These are phyloP conservation scores for Brassica cretica DNA, from an alignment of 345 rosid genomes.

Conservation along the genomic window DNA sequence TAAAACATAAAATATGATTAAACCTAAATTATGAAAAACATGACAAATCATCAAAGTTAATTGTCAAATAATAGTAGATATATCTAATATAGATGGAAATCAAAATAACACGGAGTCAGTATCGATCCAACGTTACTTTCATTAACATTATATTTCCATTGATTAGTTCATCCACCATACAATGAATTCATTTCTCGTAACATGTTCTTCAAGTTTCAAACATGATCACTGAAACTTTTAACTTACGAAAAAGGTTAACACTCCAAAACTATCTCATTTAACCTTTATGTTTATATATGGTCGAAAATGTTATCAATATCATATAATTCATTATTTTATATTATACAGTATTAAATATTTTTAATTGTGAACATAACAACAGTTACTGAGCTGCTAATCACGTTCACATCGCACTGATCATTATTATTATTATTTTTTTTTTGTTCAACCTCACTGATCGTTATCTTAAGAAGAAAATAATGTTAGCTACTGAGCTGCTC, in stretches of 20 bases:
- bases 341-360: neutral
- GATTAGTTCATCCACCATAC: neutral
- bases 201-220: neutral
- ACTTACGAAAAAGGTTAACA: neutral
- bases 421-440: too few relatives aligned
- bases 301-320: neutral
- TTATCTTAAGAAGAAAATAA: neutral
- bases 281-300: neutral
- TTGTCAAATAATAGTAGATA: too few relatives aligned
- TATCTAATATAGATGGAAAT: too few relatives aligned
- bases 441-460: neutral
- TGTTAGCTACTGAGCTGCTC: slow-evolving; percentile 24
- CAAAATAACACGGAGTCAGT: neutral
- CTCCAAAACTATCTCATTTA: neutral
- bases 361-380: neutral
- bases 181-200: neutral
- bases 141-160: neutral
- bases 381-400: neutral
- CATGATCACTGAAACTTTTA: neutral
- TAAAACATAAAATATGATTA: too few relatives aligned
- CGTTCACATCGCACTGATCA: neutral
- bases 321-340: too few relatives aligned
- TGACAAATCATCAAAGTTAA: too few relatives aligned
- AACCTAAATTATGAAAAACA: too few relatives aligned
- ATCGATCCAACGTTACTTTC: neutral